Evolutionary conservation across 2,329 filamentous ascomycete species (phyloP), one percentile per base, ranked within the genome.

Genomic region (Blumeria hordei): DNA sequence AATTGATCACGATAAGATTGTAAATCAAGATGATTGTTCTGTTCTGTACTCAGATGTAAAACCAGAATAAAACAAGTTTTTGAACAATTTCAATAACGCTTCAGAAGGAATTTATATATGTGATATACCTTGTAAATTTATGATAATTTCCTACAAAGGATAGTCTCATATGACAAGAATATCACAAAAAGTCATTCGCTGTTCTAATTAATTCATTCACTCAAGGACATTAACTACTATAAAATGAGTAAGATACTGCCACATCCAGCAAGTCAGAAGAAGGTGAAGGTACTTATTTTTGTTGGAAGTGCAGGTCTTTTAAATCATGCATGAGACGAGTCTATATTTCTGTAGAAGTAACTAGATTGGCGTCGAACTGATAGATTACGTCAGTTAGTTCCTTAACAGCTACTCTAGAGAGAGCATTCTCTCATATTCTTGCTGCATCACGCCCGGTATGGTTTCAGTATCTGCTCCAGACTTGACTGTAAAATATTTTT

Each of bases 1-100:
- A 56, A 63, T 66, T 51, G 63, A 67, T 58, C 56, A 72, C 51
- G 63, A 72, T 1, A 66, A 69, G 66, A 68, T 78, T 3, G 67
- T 66, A 49, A 67, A 65, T 28, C 71, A 73, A 52, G 70, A 73
- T 59, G 64, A 65, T 49, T 14, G 3, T n/a, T 70, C 70, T 16
- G 56, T 71, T 55, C 65, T 66, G 47, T 63, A 68, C 39, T 66
- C 71, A 54, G 69, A 73, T 53, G 66, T 70, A 55, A 59, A 67
- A 54, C 67, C 69, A 63, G 69, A 62, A 69, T 73, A 45, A 18
- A 12, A 43, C 10, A 16, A 12, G 18, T 14, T 43, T 6, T 18
- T 18, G 11, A 3, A 8, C 18, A 21, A 45, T 28, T 28, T 62
- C 62, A 61, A 62, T 54, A 50, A 62, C 37, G 59, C 62, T 39